phyloP scores from a whole-genome alignment of 345 rosid genomes.

The Sisymbrium irio region DNA sequence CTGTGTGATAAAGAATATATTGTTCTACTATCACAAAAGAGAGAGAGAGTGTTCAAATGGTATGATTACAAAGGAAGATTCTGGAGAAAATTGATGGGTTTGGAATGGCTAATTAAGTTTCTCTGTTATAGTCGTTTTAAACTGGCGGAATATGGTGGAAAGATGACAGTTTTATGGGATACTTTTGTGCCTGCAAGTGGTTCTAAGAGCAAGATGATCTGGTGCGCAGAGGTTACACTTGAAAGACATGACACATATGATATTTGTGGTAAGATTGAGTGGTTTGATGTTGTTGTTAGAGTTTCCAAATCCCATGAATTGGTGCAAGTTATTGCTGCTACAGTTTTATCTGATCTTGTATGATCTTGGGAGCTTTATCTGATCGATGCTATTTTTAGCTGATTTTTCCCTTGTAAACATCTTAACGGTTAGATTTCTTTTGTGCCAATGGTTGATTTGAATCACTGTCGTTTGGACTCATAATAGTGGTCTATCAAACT shows the following conservation, averaged over 20 bases:
- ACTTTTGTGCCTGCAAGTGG: slow-evolving; percentile 26
- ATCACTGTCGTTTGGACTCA: background rate
- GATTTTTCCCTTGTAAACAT: too few relatives aligned
- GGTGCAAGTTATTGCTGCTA: slow-evolving; percentile 22
- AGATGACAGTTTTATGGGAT: slow-evolving; percentile 71
- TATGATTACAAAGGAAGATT: slow-evolving; percentile 38
- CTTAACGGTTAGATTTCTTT: too few relatives aligned
- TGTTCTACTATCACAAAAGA: slow-evolving; percentile 67
- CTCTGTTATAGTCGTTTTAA: slow-evolving; percentile 49
- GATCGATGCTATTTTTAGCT: too few relatives aligned
- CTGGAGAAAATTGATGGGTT: slow-evolving; percentile 60
- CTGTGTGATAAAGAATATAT: slow-evolving; percentile 18
- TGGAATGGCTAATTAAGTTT: slow-evolving; percentile 52
- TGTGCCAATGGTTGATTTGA: too few relatives aligned
- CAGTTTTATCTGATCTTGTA: background rate
- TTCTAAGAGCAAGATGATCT: slow-evolving; percentile 41
- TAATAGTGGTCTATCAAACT: background rate
- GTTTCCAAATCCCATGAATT: slow-evolving; percentile 46
- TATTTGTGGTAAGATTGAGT: slow-evolving; percentile 51
- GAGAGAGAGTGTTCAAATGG: slow-evolving; percentile 63
- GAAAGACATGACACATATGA: slow-evolving; percentile 39
- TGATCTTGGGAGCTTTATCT: background rate
- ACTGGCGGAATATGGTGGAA: slow-evolving; percentile 44
- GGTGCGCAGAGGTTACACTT: slow-evolving; percentile 62
- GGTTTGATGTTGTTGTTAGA: slow-evolving; percentile 50